These are phyloP conservation scores for Backusella tarrabulga DNA, from an alignment of 192 early-diverging fungal species.

Conservation along the genomic window DNA sequence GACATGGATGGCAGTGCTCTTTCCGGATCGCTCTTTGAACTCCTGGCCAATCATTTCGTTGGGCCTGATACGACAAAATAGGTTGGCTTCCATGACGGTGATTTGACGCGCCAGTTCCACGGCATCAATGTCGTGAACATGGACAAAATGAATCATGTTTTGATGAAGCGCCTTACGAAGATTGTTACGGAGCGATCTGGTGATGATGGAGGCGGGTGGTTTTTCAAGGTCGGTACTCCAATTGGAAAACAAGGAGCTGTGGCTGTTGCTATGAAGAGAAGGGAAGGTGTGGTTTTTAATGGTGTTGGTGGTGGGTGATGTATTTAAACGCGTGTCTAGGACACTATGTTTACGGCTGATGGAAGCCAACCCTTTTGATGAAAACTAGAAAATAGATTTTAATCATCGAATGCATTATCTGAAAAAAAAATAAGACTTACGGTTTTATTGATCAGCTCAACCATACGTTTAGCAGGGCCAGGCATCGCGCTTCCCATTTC, in stretches of 20 bases:
- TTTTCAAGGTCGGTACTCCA: not conserved
- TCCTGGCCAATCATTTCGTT: constrained; percentile 55
- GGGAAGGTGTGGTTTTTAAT: not conserved
- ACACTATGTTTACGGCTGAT: not conserved
- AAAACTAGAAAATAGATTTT: not conserved
- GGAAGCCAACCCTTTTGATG: not conserved
- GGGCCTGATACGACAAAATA: constrained; percentile 63
- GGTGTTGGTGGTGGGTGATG: not conserved
- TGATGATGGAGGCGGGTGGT: constrained; percentile 11
- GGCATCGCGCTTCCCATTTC: constrained; percentile 46
- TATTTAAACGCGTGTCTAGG: not conserved
- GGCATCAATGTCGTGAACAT: constrained; percentile 53
- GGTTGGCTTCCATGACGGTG: constrained; percentile 69
- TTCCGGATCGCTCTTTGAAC: constrained; percentile 23
- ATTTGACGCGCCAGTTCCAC: constrained; percentile 69
- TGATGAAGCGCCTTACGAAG: constrained; percentile 3
- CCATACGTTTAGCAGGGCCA: constrained; percentile 42
- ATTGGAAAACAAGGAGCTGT: not conserved
- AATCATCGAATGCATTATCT: not conserved
- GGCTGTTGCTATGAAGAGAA: not conserved
- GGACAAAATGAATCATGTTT: not conserved
- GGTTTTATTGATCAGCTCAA: constrained; percentile 55
- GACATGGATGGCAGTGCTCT: constrained; percentile 42
- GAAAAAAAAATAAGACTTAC: constrained; percentile 25
- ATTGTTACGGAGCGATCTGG: not conserved